Conservation (phyloP, 164 flowering plant genomes). For the Hamamelis virginiana region DNA sequence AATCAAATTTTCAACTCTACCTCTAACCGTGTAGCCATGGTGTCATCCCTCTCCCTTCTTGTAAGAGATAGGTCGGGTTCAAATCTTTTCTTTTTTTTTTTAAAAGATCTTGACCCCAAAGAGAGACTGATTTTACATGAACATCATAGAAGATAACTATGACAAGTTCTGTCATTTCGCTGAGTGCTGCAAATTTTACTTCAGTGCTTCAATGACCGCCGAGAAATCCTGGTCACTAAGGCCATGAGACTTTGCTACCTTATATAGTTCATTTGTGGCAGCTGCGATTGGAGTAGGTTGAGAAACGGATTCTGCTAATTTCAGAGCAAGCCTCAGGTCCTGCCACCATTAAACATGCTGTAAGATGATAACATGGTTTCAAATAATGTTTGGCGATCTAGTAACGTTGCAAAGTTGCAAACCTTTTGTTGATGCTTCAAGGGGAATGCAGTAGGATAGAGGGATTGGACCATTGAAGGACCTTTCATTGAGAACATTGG, state of each 20-base stretch:
- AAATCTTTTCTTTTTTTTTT: too few relatives aligned
- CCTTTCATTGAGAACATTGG: slow-evolving; percentile 93
- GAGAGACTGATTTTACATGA: too few relatives aligned
- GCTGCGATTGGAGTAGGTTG: slow-evolving; percentile 92
- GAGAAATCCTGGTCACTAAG: slow-evolving; percentile 86
- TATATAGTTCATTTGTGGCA: slow-evolving; percentile 86
- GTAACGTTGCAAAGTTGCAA: slow-evolving; percentile 26
- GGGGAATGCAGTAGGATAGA: slow-evolving; percentile 86
- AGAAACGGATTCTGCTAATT: slow-evolving; percentile 69
- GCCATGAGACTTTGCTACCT: slow-evolving; percentile 82
- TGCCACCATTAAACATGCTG: slow-evolving; percentile 21
- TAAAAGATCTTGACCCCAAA: too few relatives aligned
- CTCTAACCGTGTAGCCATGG: too few relatives aligned
- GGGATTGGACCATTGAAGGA: slow-evolving; percentile 82
- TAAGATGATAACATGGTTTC: too few relatives aligned
- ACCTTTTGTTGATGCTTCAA: slow-evolving; percentile 98
- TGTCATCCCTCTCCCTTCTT: too few relatives aligned
- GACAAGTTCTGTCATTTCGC: background rate
- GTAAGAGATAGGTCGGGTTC: too few relatives aligned
- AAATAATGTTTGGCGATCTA: background rate
- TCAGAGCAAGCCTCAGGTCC: slow-evolving; percentile 86
- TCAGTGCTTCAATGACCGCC: slow-evolving; percentile 85
- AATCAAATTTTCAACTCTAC: too few relatives aligned
- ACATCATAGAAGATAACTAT: too few relatives aligned
- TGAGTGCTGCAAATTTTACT: slow-evolving; percentile 33